Base-by-base conservation (phyloP, 352 stramenopile species). In the Globisporangium cylindrosporum region DNA sequence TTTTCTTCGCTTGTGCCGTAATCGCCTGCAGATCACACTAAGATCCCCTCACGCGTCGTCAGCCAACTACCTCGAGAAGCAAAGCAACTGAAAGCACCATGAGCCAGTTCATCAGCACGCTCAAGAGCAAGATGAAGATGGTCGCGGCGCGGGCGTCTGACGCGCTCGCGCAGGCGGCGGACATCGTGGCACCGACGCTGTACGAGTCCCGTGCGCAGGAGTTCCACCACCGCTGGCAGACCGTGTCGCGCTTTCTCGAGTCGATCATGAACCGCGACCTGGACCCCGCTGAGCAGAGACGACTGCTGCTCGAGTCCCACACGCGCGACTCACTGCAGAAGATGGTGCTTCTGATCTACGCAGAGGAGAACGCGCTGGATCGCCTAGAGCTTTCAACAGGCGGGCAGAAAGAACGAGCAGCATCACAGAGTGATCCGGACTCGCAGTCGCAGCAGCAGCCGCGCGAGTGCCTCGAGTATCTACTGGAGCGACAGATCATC, bases 221-320 rank as follows among this genome's bases (percentile, higher is more conserved):
- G 70, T 96, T 96, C 69, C 85, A 94, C 68, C 85, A 94, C 70
- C 85, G 83, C 22, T 96, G 88, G 88, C 82, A 75, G 34, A 94
- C 73, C 0, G 82, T 96, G 43, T 78, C 80, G 68, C 85, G 81
- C 64, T 94, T 94, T 65, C 77, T 94, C 15, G 86, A 93, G 63
- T 80, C 85, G 7, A 71, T 96, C 22, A 62, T 91, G 60, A 76
- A 78, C 8, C 83, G 86, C 32, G 79, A 93, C 9, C 58, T 94
- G 34, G 81, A 92, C 63, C 72, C 86, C 20, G 66, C 63, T 36
- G 84, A 93, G 71, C 88, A 95, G 74, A 81, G 86, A n/a, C 81
- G 82, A 0, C 73, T 92, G 54, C 70, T 95, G 53, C 79, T 90
- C 22, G 85, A 95, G 41, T 93, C 82, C 18, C 85, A 92, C 74